phyloP scores from a whole-genome alignment of 2,329 filamentous ascomycete species.

The Tolypocladium nubicola region DNA sequence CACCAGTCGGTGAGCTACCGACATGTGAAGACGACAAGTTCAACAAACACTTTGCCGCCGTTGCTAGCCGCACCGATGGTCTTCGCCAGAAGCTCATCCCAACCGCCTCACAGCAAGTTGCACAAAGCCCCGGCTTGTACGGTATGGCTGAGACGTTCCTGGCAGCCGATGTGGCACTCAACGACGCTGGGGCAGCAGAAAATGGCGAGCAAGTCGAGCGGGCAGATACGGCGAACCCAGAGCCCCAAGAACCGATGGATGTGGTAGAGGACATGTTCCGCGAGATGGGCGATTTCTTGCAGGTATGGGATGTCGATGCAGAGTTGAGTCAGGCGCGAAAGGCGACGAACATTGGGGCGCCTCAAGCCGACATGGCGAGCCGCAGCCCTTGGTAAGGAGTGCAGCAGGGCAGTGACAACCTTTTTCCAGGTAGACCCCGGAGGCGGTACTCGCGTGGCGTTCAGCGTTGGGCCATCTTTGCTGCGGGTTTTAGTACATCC shows the following conservation, averaged over 20 bases:
- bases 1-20: conserved; percentile 21
- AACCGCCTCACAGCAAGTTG: conserved; percentile 26
- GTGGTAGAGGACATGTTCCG: conserved; percentile 25
- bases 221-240: conserved; percentile 1
- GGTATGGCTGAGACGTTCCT: conserved; percentile 16
- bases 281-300: conserved; percentile 23
- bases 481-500: background rate
- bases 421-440: background rate
- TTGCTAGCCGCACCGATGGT: conserved; percentile 24
- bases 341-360: conserved; percentile 4
- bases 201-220: background rate
- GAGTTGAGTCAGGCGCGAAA: conserved; percentile 22
- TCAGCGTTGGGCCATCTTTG: no score
- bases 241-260: conserved; percentile 21
- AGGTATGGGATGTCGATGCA: conserved; percentile 22
- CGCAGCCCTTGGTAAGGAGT: conserved; percentile 16
- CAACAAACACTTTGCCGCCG: conserved; percentile 34
- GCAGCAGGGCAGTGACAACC: background rate
- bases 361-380: conserved; percentile 1
- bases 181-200: background rate
- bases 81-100: conserved; percentile 26
- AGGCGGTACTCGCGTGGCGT: background rate
- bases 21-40: conserved; percentile 27
- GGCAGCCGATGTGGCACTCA: conserved; percentile 9
- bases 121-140: conserved; percentile 11